A percentile compares a stretch with the other conserved stretches of the same genome.
Evolutionary conservation across 116 monocot species (phyloP).

Genomic region (Cymodocea nodosa): DNA sequence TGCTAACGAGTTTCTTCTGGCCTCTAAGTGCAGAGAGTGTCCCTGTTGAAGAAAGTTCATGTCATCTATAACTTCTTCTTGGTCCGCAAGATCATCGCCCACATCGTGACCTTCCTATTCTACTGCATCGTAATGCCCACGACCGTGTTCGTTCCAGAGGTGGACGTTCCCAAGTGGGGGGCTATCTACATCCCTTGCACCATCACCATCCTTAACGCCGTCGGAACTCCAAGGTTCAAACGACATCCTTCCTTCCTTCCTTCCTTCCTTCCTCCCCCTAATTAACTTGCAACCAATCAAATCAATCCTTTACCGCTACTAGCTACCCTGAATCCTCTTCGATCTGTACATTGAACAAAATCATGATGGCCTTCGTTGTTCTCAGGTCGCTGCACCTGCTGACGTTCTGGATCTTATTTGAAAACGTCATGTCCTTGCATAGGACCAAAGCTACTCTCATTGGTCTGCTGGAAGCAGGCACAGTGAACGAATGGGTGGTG

Average conservation of each 20-base stretch:
- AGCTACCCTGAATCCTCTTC: too few relatives aligned
- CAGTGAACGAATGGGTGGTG: constrained; percentile 22
- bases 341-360: too few relatives aligned
- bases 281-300: neutral
- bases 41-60: constrained; percentile 72
- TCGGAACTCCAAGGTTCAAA: constrained; percentile 75
- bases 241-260: neutral
- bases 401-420: constrained; percentile 22
- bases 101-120: constrained; percentile 90
- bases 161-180: constrained; percentile 87
- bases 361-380: too few relatives aligned
- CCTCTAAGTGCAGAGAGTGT: constrained; percentile 74
- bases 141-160: constrained; percentile 83
- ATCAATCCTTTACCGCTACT: too few relatives aligned
- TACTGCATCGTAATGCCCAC: constrained; percentile 85
- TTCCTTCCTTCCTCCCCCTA: too few relatives aligned
- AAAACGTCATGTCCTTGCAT: constrained; percentile 25
- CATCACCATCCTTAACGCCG: constrained; percentile 81
- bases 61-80: constrained; percentile 98
- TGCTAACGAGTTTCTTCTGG: neutral
- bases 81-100: constrained; percentile 82
- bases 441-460: constrained; percentile 20
- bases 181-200: constrained; percentile 76
- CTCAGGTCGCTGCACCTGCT: constrained; percentile 22
- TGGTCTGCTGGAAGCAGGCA: constrained; percentile 18